Evolutionary conservation across 805 yeast species (phyloP).

Genomic region (Hermanozyma aechmeae): DNA sequence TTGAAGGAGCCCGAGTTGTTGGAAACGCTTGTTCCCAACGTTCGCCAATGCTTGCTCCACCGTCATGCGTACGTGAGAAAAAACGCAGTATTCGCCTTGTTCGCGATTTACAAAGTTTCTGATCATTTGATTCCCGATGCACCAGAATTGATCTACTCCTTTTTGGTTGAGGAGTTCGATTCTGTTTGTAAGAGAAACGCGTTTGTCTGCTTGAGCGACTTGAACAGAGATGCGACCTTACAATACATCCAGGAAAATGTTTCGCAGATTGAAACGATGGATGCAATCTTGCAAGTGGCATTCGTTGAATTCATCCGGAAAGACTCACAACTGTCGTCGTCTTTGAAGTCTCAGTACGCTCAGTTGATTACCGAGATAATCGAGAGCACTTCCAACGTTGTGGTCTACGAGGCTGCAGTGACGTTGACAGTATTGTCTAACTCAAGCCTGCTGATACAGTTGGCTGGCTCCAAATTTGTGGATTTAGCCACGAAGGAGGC

Average conservation of each 20-base stretch:
- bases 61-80: constrained; percentile 97
- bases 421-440: constrained; percentile 55
- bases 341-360: constrained; percentile 62
- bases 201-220: constrained; percentile 72
- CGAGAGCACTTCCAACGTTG: constrained; percentile 61
- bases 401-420: constrained; percentile 85
- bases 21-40: constrained; percentile 92
- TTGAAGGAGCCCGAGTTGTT: constrained; percentile 86
- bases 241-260: constrained; percentile 69
- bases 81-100: constrained; percentile 89
- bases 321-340: constrained; percentile 45
- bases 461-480: constrained; percentile 79
- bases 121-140: constrained; percentile 93
- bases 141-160: constrained; percentile 67
- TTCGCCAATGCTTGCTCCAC: constrained; percentile 84
- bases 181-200: constrained; percentile 95
- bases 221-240: constrained; percentile 80
- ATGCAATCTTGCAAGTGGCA: constrained; percentile 79
- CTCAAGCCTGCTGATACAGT: constrained; percentile 56
- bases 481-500: constrained; percentile 86
- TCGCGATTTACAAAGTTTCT: constrained; percentile 71
- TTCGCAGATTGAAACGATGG: constrained; percentile 51
- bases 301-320: constrained; percentile 85
- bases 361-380: constrained; percentile 64
- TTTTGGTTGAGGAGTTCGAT: constrained; percentile 77